Evolutionary conservation across 208 protist species (phyloP).

Genomic region (Trypanosoma scelopori): DNA sequence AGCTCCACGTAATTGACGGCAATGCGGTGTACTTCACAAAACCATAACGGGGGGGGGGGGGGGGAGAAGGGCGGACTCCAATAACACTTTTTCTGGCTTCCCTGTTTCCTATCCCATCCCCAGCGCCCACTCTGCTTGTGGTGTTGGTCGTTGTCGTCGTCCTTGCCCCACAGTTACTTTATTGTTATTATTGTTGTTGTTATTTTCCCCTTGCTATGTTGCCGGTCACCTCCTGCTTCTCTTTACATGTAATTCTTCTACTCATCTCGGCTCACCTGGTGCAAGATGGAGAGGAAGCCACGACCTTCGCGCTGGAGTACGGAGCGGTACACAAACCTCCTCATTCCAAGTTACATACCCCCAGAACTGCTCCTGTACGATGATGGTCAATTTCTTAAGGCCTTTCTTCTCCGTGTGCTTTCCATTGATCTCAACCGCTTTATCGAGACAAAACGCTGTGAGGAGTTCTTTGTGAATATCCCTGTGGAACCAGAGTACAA

Average conservation of each 20-base stretch:
- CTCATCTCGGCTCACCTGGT: background rate
- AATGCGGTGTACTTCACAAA: conserved; percentile 67
- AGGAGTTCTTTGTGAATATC: conserved; percentile 77
- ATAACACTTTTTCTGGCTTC: no score
- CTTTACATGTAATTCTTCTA: background rate
- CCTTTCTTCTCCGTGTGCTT: conserved; percentile 75
- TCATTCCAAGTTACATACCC: conserved; percentile 85
- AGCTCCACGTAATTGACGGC: conserved; percentile 41
- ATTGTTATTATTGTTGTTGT: background rate
- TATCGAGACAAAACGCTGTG: conserved; percentile 52
- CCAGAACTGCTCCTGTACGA: conserved; percentile 78
- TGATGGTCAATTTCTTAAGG: conserved; percentile 80
- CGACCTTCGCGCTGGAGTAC: conserved; percentile 74
- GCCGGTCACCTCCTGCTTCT: background rate
- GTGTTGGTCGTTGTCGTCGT: conserved; percentile 1
- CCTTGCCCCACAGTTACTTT: background rate
- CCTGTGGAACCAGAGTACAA: conserved; percentile 81
- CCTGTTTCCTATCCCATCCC: no score
- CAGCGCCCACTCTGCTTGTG: conserved; percentile 13
- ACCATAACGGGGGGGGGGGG: background rate
- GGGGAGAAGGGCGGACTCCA: no score
- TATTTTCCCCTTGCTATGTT: background rate
- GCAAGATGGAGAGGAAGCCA: conserved; percentile 22
- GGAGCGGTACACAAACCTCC: conserved; percentile 74
- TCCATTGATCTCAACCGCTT: conserved; percentile 80